These are phyloP conservation scores for Cerioporus squamosus DNA, from an alignment of 1,284 basidiomycete genomes.

Conservation along the genomic window DNA sequence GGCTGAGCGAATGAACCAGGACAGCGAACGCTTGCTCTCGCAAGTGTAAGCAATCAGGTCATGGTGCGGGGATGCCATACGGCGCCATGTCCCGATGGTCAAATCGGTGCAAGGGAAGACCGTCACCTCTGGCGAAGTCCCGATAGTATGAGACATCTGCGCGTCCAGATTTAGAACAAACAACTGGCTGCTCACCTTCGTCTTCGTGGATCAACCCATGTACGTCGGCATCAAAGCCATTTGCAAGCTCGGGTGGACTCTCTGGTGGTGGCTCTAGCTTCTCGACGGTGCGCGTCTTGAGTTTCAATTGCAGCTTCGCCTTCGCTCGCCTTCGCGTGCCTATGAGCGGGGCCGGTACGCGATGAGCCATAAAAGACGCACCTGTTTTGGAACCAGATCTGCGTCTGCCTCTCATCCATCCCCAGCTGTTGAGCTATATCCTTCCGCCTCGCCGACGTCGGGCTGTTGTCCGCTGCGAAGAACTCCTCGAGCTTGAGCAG, in stretches of 20 bases:
- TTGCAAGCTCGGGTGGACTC: constrained; percentile 54
- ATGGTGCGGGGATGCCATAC: constrained; percentile 63
- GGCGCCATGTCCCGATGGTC: constrained; percentile 76
- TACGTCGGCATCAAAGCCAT: constrained; percentile 61
- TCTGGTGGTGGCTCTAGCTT: constrained; percentile 45
- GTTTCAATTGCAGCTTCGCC: constrained; percentile 71
- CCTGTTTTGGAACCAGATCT: constrained; percentile 90
- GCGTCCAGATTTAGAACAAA: too few species aligned
- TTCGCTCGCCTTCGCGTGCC: constrained; percentile 68
- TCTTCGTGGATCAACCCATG: constrained; percentile 72
- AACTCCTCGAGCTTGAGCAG: constrained; percentile 71
- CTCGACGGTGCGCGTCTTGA: constrained; percentile 43
- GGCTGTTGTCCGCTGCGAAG: constrained; percentile 70
- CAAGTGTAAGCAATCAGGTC: constrained; percentile 78
- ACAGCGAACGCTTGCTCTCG: constrained; percentile 63
- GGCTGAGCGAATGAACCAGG: constrained; percentile 76
- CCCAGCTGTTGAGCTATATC: constrained; percentile 78
- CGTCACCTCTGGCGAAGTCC: constrained; percentile 56
- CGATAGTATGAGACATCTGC: background rate
- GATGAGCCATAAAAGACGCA: constrained; percentile 35
- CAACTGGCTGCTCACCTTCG: constrained; percentile 44
- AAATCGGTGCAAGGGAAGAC: constrained; percentile 78
- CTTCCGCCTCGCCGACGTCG: constrained; percentile 67
- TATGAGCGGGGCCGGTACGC: background rate
- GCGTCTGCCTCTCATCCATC: constrained; percentile 84